phyloP scores from a whole-genome alignment of 345 rosid species.

The Carallia pectinifolia region DNA sequence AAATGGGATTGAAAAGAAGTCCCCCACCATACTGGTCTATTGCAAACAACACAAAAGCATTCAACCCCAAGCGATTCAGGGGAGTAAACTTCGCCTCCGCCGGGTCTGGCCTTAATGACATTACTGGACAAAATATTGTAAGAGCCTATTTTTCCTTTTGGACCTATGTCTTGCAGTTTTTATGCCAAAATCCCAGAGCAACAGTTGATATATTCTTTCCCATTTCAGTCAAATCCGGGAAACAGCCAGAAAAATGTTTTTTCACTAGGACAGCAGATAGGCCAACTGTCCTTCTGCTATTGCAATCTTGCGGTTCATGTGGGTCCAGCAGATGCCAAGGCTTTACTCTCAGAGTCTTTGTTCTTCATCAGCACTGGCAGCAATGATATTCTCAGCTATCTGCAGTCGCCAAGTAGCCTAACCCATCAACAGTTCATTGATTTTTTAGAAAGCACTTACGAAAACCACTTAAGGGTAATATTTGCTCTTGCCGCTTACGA shows the following conservation, averaged over 20 bases:
- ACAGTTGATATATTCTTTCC: not conserved
- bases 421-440: conserved; percentile 36
- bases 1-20: conserved; percentile 45
- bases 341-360: conserved; percentile 34
- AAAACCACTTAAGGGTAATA: conserved; percentile 38
- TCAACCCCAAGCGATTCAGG: conserved; percentile 28
- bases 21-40: conserved; percentile 42
- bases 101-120: conserved; percentile 45
- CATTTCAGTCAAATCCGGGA: conserved; percentile 8
- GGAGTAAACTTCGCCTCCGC: conserved; percentile 59
- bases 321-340: conserved; percentile 25
- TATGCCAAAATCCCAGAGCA: not conserved
- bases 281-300: conserved; percentile 28
- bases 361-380: conserved; percentile 55
- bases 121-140: conserved; percentile 30
- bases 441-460: conserved; percentile 31
- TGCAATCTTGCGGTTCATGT: conserved; percentile 16
- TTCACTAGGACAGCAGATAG: conserved; percentile 37
- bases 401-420: conserved; percentile 18
- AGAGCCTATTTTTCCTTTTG: not conserved
- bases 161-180: not conserved
- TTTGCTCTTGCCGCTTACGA: not conserved
- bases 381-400: conserved; percentile 44
- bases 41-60: conserved; percentile 18
- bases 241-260: conserved; percentile 24